These are phyloP conservation scores for Cutaneotrichosporon daszewskae DNA, from an alignment of 1,284 basidiomycete species.

Conservation along the genomic window DNA sequence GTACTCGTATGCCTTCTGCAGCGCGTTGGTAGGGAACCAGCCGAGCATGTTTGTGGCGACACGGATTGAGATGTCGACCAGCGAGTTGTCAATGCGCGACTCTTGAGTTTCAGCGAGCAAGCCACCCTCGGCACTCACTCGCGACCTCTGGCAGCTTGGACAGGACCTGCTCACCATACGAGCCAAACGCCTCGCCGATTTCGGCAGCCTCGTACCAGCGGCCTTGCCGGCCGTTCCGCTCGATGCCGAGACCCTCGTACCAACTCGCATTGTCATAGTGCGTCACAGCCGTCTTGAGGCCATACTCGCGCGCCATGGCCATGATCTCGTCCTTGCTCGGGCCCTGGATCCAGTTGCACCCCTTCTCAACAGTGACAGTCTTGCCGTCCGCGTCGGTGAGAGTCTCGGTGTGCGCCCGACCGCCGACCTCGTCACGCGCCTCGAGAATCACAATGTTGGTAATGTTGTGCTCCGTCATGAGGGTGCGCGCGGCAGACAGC, in stretches of 20 bases:
- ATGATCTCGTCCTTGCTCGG: conserved; percentile 46
- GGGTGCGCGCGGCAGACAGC: conserved; percentile 60
- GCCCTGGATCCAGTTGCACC: conserved; percentile 68
- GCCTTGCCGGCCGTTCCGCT: conserved; percentile 6
- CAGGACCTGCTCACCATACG: conserved; percentile 10
- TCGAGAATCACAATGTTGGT: conserved; percentile 61
- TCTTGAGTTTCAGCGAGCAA: too few species aligned
- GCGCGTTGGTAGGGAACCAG: conserved; percentile 18
- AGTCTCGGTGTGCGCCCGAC: conserved; percentile 53
- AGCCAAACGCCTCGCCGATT: conserved; percentile 8
- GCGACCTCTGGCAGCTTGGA: conserved; percentile 12
- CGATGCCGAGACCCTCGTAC: conserved; percentile 10
- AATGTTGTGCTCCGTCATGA: conserved; percentile 55
- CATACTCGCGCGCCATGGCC: conserved; percentile 57
- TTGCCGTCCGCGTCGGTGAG: conserved; percentile 41
- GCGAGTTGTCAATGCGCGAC: conserved; percentile 16
- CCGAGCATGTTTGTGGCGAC: conserved; percentile 22
- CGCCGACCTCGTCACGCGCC: conserved; percentile 57
- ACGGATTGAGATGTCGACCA: conserved; percentile 19
- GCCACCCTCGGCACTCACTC: conserved; percentile 7
- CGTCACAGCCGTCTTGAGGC: conserved; percentile 48
- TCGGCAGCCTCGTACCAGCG: conserved; percentile 7
- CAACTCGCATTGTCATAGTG: conserved; percentile 14
- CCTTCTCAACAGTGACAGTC: conserved; percentile 55
- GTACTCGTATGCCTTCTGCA: conserved; percentile 22